A percentile compares a stretch with the other conserved stretches of the same genome.
phyloP scores from a whole-genome alignment of 768 basidiomycete species.

The Mycena pura region DNA sequence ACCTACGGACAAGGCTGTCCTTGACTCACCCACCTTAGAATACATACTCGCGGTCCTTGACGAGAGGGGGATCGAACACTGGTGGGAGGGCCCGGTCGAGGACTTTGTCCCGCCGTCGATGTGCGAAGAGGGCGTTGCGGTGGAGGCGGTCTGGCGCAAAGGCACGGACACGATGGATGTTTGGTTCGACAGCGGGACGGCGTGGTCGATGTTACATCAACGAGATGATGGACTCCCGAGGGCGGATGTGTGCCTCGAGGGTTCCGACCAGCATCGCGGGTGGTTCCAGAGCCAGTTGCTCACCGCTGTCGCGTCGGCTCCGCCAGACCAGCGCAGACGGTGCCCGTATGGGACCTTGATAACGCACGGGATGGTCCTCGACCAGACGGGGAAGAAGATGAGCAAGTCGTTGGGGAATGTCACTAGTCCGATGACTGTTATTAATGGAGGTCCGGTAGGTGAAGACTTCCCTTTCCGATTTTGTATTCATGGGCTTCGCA shows the following conservation, averaged over 20 bases:
- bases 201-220: slow-evolving; percentile 81
- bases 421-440: slow-evolving; percentile 80
- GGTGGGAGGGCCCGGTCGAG: slow-evolving; percentile 89
- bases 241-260: slow-evolving; percentile 93
- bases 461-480: neutral
- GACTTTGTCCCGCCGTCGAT: slow-evolving; percentile 80
- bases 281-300: slow-evolving; percentile 98
- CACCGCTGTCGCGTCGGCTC: slow-evolving; percentile 70
- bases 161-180: slow-evolving; percentile 98
- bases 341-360: slow-evolving; percentile 80
- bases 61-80: slow-evolving; percentile 76
- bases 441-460: slow-evolving; percentile 78
- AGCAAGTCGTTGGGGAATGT: slow-evolving; percentile 97
- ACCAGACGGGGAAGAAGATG: slow-evolving; percentile 92
- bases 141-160: slow-evolving; percentile 66
- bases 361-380: slow-evolving; percentile 97
- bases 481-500: slow-evolving; percentile 41
- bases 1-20: slow-evolving; percentile 65
- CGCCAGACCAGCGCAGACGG: slow-evolving; percentile 37
- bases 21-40: slow-evolving; percentile 67
- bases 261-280: slow-evolving; percentile 96
- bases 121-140: slow-evolving; percentile 46
- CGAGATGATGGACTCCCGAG: slow-evolving; percentile 41
- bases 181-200: slow-evolving; percentile 97
- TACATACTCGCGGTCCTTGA: slow-evolving; percentile 83